Evolutionary conservation across 108 stramenopile genomes (phyloP), one percentile per base, ranked within the genome.

Genomic region (Parmales sp.): DNA sequence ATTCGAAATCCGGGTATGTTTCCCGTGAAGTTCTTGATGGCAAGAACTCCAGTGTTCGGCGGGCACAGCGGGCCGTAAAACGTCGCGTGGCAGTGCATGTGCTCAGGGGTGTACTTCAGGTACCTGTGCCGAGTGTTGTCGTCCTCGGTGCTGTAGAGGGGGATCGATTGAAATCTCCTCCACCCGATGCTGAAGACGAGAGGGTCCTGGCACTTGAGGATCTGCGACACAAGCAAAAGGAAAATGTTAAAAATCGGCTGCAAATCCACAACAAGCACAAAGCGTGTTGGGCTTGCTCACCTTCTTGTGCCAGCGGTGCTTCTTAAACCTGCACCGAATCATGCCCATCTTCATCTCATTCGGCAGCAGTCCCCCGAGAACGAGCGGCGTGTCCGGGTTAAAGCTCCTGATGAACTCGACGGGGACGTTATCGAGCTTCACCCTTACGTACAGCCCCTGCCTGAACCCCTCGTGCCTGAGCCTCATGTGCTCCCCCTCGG

Each of bases 71-170:
- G 95, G 6, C 93, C 98, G 67, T 93, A 97, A 72, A 99, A 95
- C 18, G 91, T 90, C 36, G 87, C 90, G 64, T 86, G 82, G 74
- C 98, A 99, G 76, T 99, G 98, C 98, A 99, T 97, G 86, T 97
- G 94, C 81, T 99, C 94, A 16, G 95, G 96, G 8, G 98, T 95
- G 83, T 99, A 99, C 79, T 99, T 99, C 49, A 99, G 77, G 75
- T 90, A 94, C 75, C 86, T 28, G 82, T 90, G 74, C 46, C 93
- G 74, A 38, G 86, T 86, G 67, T 88, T 88, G 22, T 83, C 77
- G 71, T 94, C 90, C 69, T 89, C 87, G 1, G 84, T 83, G 37
- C 82, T 80, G 64, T 81, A 91, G 4, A 91, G 79, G 20, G 97
- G 97, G 49, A 93, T 85, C 63, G 83, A 86, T 70, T 98, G 97